phyloP scores from a whole-genome alignment of 306 rosid species.

The Lupinus albus region DNA sequence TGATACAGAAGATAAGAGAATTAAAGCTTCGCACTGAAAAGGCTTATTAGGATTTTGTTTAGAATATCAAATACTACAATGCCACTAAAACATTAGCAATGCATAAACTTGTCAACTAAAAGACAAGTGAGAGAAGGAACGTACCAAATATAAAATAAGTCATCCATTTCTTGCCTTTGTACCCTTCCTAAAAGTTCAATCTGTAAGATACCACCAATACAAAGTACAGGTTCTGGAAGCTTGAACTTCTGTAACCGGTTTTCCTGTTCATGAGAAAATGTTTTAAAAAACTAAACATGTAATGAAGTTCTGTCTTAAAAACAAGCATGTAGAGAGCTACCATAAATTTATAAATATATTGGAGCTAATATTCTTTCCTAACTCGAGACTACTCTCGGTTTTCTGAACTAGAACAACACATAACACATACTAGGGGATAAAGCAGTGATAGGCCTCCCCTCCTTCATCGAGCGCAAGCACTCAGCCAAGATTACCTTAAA shows the following conservation, averaged over 20 bases:
- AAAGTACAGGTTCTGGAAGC: slow-evolving; percentile 95
- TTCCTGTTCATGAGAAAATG: slow-evolving; percentile 54
- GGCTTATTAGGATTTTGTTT: background rate
- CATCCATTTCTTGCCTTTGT: slow-evolving; percentile 86
- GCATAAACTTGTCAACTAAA: slow-evolving; percentile 1
- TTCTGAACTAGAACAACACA: too few relatives aligned
- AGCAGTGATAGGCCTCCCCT: too few relatives aligned
- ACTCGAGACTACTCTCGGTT: background rate
- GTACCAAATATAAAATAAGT: slow-evolving; percentile 81
- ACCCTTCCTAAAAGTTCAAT: slow-evolving; percentile 88
- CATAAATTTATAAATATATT: background rate
- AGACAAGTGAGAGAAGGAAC: slow-evolving; percentile 34
- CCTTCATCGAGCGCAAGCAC: too few relatives aligned
- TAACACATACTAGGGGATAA: too few relatives aligned
- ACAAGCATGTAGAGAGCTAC: slow-evolving; percentile 2
- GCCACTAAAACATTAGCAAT: slow-evolving; percentile 10
- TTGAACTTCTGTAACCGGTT: slow-evolving; percentile 64
- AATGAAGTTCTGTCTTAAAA: slow-evolving; percentile 22
- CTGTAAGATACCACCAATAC: slow-evolving; percentile 89
- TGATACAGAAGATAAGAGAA: too few relatives aligned
- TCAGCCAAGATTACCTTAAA: too few relatives aligned
- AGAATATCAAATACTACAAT: slow-evolving; percentile 3
- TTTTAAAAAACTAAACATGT: slow-evolving; percentile 28
- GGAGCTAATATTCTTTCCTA: slow-evolving; percentile 14
- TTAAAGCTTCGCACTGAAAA: too few relatives aligned